Conservation (phyloP, 495 filamentous ascomycete genomes). For the Pyronema omphalodes region DNA sequence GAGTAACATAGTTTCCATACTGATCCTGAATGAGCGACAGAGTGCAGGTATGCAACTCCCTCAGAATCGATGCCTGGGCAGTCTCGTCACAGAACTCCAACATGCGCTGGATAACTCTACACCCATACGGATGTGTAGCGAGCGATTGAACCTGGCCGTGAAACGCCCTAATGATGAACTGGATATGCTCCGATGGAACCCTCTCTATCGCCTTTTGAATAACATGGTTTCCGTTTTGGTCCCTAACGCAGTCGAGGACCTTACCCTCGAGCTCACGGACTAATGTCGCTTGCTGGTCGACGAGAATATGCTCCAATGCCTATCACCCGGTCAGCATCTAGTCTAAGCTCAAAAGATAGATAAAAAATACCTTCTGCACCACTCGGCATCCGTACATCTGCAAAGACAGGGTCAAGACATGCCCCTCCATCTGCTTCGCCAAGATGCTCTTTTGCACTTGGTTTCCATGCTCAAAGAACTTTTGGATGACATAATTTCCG, state of each 20-base stretch:
- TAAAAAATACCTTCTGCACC: slow-evolving; percentile 62
- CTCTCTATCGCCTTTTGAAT: slow-evolving; percentile 88
- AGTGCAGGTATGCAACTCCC: slow-evolving; percentile 60
- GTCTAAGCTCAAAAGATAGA: not conserved
- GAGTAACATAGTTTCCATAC: slow-evolving; percentile 93
- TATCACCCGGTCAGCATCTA: slow-evolving; percentile 25
- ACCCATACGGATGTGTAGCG: slow-evolving; percentile 70
- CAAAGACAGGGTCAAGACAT: slow-evolving; percentile 56
- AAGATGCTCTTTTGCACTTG: slow-evolving; percentile 80
- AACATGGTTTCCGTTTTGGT: slow-evolving; percentile 93
- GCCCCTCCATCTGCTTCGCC: slow-evolving; percentile 69
- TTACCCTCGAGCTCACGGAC: slow-evolving; percentile 68
- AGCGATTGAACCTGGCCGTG: slow-evolving; percentile 58
- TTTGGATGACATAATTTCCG: slow-evolving; percentile 97
- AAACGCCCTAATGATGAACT: slow-evolving; percentile 79
- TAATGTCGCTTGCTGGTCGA: slow-evolving; percentile 71
- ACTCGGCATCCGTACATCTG: slow-evolving; percentile 95
- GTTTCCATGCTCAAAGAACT: slow-evolving; percentile 92
- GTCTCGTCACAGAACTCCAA: slow-evolving; percentile 64
- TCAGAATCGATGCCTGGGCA: slow-evolving; percentile 51
- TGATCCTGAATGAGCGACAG: slow-evolving; percentile 62
- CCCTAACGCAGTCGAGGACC: slow-evolving; percentile 62
- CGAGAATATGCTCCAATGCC: slow-evolving; percentile 83
- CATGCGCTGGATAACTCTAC: slow-evolving; percentile 84
- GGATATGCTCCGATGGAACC: slow-evolving; percentile 61